These are phyloP conservation scores for Pelargonium australe DNA, from an alignment of 441 rosid genomes.

Conservation along the genomic window DNA sequence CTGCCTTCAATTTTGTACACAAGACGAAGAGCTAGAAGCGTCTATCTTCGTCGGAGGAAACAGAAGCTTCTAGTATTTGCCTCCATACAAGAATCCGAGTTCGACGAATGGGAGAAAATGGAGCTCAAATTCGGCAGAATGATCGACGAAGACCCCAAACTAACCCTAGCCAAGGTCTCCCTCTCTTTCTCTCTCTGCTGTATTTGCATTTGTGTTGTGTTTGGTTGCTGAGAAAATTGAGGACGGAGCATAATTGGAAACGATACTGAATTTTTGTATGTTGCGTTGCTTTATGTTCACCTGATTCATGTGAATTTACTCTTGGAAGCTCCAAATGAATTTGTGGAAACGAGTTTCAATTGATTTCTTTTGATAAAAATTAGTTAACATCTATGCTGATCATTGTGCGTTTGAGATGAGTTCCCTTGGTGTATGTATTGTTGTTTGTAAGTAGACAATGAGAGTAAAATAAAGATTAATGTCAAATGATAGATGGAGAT, in stretches of 20 bases:
- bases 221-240: constrained; percentile 1
- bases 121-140: constrained; percentile 80
- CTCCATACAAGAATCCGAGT: constrained; percentile 48
- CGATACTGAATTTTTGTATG: neutral
- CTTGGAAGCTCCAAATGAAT: neutral
- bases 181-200: neutral
- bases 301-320: neutral
- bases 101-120: constrained; percentile 77
- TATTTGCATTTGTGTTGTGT: neutral
- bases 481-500: too few relatives aligned
- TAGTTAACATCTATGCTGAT: neutral
- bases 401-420: neutral
- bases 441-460: too few relatives aligned
- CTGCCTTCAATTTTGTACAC: constrained; percentile 18
- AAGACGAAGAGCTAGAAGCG: constrained; percentile 21
- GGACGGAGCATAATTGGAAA: neutral
- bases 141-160: constrained; percentile 86
- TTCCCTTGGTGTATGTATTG: too few relatives aligned
- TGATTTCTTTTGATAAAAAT: neutral
- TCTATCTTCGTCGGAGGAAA: constrained; percentile 27
- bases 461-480: too few relatives aligned
- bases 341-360: neutral
- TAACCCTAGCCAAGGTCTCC: constrained; percentile 78
- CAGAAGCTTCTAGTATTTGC: constrained; percentile 38
- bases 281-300: neutral